phyloP scores from a whole-genome alignment of 2,329 filamentous ascomycete species.

The Escovopsis weberi region DNA sequence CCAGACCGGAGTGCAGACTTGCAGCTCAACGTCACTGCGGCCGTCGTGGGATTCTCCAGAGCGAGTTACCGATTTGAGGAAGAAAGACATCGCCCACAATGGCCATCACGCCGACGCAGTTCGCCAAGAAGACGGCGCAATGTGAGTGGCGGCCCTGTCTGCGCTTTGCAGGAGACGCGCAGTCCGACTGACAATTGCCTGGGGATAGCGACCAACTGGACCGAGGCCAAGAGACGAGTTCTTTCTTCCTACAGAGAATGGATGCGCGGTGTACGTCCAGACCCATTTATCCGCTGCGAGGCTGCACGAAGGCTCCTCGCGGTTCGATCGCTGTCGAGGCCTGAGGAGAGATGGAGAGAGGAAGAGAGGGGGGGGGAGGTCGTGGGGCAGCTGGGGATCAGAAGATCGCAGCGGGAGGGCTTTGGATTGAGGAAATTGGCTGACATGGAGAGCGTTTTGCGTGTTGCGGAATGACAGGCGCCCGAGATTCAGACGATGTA shows the following conservation, averaged over 20 bases:
- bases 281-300: neutral
- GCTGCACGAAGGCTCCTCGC: neutral
- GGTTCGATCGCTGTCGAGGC: too few species aligned
- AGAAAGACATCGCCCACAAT: conserved; percentile 34
- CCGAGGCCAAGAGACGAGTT: conserved; percentile 76
- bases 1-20: conserved; percentile 7
- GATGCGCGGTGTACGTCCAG: conserved; percentile 74
- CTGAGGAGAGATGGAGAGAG: too few species aligned
- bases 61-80: conserved; percentile 17
- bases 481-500: conserved; percentile 98
- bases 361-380: too few species aligned
- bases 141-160: conserved; percentile 38
- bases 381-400: too few species aligned
- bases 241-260: conserved; percentile 85
- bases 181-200: neutral
- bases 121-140: conserved; percentile 66
- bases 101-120: conserved; percentile 87
- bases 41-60: conserved; percentile 11
- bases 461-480: conserved; percentile 42
- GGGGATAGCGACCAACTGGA: conserved; percentile 66
- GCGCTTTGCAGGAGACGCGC: too few species aligned
- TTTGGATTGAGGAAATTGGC: too few species aligned
- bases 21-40: conserved; percentile 17
- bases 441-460: too few species aligned
- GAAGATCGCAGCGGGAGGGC: too few species aligned